phyloP scores from a whole-genome alignment of 176 grass and related monocot genomes.

The Olyra latifolia region DNA sequence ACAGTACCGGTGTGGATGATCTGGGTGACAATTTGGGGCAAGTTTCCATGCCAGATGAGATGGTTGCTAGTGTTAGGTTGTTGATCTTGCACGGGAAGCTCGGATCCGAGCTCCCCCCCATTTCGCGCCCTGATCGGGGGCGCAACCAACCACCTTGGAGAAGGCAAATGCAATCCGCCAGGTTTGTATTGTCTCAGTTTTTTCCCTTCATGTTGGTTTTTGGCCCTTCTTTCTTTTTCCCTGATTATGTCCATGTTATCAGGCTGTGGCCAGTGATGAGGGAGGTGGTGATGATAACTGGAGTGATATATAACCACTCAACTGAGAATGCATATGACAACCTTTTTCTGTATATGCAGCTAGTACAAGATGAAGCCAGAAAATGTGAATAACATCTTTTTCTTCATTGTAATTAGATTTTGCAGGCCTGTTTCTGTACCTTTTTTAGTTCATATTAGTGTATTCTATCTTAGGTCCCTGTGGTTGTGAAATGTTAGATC shows the following conservation, averaged over 20 bases:
- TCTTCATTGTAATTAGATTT: slow-evolving; percentile 85
- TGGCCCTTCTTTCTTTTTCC: not conserved
- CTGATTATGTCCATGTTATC: slow-evolving; percentile 44
- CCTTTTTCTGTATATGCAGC: slow-evolving; percentile 54
- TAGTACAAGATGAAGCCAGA: slow-evolving; percentile 44
- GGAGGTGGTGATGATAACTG: slow-evolving; percentile 92
- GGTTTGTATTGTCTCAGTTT: slow-evolving; percentile 52
- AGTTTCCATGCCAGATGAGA: slow-evolving; percentile 35
- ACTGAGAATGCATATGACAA: slow-evolving; percentile 36
- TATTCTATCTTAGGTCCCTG: slow-evolving; percentile 40
- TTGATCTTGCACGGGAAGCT: too few species aligned
- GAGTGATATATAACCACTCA: slow-evolving; percentile 76
- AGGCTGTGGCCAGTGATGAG: slow-evolving; percentile 95
- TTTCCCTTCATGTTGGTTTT: not conserved
- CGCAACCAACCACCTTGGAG: slow-evolving; percentile 89
- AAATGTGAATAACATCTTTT: slow-evolving; percentile 82
- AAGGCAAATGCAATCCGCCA: slow-evolving; percentile 98
- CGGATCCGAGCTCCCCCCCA: too few species aligned
- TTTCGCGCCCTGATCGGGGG: too few species aligned
- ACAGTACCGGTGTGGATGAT: slow-evolving; percentile 29
- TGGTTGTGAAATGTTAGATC: slow-evolving; percentile 46
- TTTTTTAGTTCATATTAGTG: slow-evolving; percentile 43
- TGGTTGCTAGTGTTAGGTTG: slow-evolving; percentile 55
- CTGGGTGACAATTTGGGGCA: slow-evolving; percentile 37
- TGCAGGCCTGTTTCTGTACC: slow-evolving; percentile 46